Evolutionary conservation across 805 yeast species (phyloP).

Genomic region (Debaryomyces maramus): DNA sequence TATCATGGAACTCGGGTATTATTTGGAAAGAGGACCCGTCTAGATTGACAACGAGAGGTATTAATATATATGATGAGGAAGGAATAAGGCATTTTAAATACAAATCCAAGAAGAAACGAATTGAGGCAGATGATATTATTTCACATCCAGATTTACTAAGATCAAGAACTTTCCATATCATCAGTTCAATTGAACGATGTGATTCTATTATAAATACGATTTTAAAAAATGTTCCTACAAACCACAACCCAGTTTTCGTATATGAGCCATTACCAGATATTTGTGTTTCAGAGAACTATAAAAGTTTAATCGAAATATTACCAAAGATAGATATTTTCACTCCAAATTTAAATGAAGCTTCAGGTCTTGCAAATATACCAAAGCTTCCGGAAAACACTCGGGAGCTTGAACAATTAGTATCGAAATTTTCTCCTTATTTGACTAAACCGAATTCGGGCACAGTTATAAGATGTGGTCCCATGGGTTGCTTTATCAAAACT

Average conservation of each 20-base stretch:
- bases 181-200: conserved; percentile 71
- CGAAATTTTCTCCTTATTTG: conserved; percentile 41
- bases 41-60: conserved; percentile 76
- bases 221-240: conserved; percentile 17
- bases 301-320: conserved; percentile 36
- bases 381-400: conserved; percentile 40
- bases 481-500: conserved; percentile 60
- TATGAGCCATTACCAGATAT: conserved; percentile 90
- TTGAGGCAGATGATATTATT: conserved; percentile 55
- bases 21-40: conserved; percentile 50
- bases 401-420: conserved; percentile 45
- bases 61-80: conserved; percentile 67
- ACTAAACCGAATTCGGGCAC: conserved; percentile 44
- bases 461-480: conserved; percentile 73
- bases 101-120: conserved; percentile 57
- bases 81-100: conserved; percentile 61
- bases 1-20: conserved; percentile 62
- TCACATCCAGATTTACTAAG: conserved; percentile 34
- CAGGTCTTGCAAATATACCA: conserved; percentile 53
- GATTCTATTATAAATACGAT: conserved; percentile 43
- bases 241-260: conserved; percentile 43
- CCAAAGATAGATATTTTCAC: conserved; percentile 59
- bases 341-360: conserved; percentile 86
- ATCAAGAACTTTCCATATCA: conserved; percentile 59
- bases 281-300: conserved; percentile 52